phyloP scores from a whole-genome alignment of 129 eudicot genomes.

The Chrysanthemum lavandulifolium region DNA sequence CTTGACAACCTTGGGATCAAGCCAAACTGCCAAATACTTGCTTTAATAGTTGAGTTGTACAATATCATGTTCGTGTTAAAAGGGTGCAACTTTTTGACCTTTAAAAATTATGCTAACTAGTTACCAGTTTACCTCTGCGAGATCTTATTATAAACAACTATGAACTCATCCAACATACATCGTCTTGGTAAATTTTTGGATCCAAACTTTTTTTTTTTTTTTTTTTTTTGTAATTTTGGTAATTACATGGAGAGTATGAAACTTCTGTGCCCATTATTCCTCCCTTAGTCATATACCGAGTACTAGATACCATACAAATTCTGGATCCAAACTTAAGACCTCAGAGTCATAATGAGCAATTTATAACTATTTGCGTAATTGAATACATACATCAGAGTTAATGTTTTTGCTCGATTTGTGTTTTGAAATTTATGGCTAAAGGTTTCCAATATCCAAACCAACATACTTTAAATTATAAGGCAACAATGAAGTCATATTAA shows the following conservation, averaged over 20 bases:
- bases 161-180: no score
- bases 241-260: neutral
- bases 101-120: neutral
- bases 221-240: neutral
- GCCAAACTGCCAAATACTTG: neutral
- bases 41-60: conserved; percentile 9
- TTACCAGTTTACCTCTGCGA: no score
- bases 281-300: neutral
- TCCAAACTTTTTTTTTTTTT: no score
- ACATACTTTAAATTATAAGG: no score
- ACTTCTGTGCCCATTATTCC: neutral
- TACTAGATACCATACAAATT: no score
- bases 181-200: no score
- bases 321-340: no score
- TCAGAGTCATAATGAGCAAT: neutral
- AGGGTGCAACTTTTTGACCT: neutral
- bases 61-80: conserved; percentile 9
- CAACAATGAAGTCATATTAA: neutral
- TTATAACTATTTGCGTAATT: neutral
- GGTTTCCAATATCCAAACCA: neutral
- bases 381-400: neutral
- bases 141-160: no score
- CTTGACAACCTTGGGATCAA: conserved; percentile 6
- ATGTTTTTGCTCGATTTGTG: conserved; percentile 5
- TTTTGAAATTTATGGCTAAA: neutral